These are phyloP conservation scores for Lipomyces anomalus DNA, from an alignment of 805 yeast genomes.

Conservation along the genomic window DNA sequence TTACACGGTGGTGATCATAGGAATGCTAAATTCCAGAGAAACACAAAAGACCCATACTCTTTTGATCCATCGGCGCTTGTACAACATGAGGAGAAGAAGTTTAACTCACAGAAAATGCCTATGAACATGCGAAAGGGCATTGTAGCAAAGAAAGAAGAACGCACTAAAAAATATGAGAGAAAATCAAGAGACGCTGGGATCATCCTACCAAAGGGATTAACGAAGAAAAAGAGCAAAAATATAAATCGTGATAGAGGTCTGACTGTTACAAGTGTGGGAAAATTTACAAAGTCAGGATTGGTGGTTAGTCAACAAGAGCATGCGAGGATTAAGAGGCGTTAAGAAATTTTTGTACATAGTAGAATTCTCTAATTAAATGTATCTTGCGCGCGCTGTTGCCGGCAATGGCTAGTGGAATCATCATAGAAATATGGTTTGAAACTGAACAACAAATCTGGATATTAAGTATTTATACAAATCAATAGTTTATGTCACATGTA, in stretches of 20 bases:
- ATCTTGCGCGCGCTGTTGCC: too few species aligned
- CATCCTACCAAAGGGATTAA: conserved; percentile 52
- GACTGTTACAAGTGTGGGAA: conserved; percentile 69
- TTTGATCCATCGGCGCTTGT: conserved; percentile 13
- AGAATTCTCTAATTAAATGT: too few species aligned
- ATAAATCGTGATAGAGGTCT: conserved; percentile 68
- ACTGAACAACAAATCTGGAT: too few species aligned
- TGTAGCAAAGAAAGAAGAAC: conserved; percentile 50
- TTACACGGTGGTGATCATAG: conserved; percentile 6
- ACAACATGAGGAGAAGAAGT: conserved; percentile 5
- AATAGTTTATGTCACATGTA: too few species aligned
- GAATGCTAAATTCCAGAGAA: conserved; percentile 21
- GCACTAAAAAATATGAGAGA: conserved; percentile 53
- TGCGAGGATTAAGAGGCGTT: conserved; percentile 37
- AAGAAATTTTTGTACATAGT: too few species aligned
- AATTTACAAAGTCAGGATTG: conserved; percentile 71
- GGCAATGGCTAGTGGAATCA: too few species aligned
- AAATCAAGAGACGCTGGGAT: conserved; percentile 90
- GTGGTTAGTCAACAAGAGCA: conserved; percentile 64
- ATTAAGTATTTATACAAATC: too few species aligned
- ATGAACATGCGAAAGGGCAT: conserved; percentile 85
- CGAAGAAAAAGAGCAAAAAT: conserved; percentile 30
- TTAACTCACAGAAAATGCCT: conserved; percentile 63
- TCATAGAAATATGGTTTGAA: too few species aligned
- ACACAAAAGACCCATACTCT: conserved; percentile 34